These are phyloP conservation scores for Mycena alexandri DNA, from an alignment of 768 basidiomycete species.

Conservation along the genomic window DNA sequence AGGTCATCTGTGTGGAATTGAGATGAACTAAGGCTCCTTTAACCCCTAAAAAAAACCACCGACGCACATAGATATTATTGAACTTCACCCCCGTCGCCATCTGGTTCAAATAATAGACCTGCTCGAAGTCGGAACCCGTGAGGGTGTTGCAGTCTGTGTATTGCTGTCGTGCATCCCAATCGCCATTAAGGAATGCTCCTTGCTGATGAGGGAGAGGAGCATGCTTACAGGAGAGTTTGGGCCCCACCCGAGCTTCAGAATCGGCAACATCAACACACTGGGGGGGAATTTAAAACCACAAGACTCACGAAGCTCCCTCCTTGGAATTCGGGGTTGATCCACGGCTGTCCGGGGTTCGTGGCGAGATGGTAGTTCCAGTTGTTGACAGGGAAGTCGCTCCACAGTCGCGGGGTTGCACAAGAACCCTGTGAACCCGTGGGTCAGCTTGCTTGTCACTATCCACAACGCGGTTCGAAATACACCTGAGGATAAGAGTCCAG, in stretches of 20 bases:
- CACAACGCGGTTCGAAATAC: neutral
- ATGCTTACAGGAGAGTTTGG: conserved; percentile 27
- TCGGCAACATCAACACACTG: neutral
- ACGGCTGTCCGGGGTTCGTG: conserved; percentile 27
- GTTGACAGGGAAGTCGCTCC: conserved; percentile 28
- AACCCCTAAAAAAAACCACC: neutral
- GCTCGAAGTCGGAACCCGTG: conserved; percentile 31
- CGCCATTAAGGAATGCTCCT: neutral
- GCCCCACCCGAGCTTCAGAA: conserved; percentile 27
- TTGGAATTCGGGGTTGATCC: conserved; percentile 26
- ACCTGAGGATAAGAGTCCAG: conserved; percentile 30
- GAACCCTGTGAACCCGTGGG: conserved; percentile 17
- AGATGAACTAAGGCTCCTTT: conserved; percentile 1
- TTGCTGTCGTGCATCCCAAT: conserved; percentile 16
- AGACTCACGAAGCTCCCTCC: conserved; percentile 30
- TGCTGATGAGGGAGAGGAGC: neutral
- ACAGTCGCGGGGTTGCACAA: conserved; percentile 30
- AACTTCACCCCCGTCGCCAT: conserved; percentile 31
- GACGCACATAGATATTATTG: conserved; percentile 31
- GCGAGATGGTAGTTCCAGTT: conserved; percentile 33
- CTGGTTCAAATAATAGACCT: conserved; percentile 32
- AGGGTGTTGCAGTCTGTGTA: conserved; percentile 30
- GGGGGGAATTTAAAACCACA: neutral
- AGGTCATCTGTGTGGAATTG: conserved; percentile 25
- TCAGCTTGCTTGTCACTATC: neutral